phyloP scores from a whole-genome alignment of 2,329 filamentous ascomycete genomes.

The Neofusicoccum cordaticola region DNA sequence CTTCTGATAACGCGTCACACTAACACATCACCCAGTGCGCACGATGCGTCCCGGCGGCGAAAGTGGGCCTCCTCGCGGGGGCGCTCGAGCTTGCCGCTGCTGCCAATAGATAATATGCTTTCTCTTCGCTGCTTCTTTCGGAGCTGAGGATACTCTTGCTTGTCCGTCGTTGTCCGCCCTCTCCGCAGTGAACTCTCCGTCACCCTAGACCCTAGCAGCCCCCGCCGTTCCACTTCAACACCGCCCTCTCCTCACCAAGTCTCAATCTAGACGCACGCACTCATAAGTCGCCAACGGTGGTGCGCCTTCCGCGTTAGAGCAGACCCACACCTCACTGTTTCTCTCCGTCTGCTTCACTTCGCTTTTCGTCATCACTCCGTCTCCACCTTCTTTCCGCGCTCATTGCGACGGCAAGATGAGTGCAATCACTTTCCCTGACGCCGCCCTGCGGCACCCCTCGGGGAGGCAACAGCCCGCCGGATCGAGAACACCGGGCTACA shows the following conservation, averaged over 20 bases:
- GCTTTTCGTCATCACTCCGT: neutral
- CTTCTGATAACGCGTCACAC: slow-evolving; percentile 13
- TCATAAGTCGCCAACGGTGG: no score
- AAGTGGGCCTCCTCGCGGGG: neutral
- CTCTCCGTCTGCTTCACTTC: neutral
- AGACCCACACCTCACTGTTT: neutral
- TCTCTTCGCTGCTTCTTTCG: neutral
- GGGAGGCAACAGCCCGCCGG: neutral
- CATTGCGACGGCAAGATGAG: neutral
- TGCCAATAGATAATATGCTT: neutral
- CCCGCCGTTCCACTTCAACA: neutral
- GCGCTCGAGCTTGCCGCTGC: neutral
- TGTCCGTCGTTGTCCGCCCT: neutral
- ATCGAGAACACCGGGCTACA: neutral
- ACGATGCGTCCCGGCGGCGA: neutral
- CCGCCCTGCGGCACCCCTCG: neutral
- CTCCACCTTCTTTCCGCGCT: neutral
- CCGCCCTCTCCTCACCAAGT: neutral
- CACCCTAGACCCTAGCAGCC: neutral
- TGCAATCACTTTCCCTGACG: neutral
- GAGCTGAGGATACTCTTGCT: neutral
- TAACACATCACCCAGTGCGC: neutral
- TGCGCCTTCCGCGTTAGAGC: neutral
- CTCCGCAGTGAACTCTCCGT: neutral
- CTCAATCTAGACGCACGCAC: no score